Evolutionary conservation across 1,284 basidiomycete species (phyloP), one percentile per base, ranked within the genome.

Genomic region (Ceratobasidium sp.): DNA sequence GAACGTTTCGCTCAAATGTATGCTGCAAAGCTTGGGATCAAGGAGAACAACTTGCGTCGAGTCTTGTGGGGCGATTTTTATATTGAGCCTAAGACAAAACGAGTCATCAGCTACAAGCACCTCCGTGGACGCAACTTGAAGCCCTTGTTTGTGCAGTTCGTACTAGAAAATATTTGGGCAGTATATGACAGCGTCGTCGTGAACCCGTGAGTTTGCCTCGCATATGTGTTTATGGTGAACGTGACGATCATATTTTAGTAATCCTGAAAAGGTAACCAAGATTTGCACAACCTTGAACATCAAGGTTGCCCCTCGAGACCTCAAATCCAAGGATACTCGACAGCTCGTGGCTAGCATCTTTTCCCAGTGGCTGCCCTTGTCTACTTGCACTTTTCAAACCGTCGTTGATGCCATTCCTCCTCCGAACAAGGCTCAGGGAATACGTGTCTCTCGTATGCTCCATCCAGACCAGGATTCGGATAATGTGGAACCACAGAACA

Each of bases 61-160:
- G 94, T 96, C 6, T 84, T 99, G 1, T 99, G 97, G 97, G 97
- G 97, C 0, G 96, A 99, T 80, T 99, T 92, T 81, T 99, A 93
- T 82, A 85, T 99, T 72, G 97, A 99, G 79, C 94, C 97, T 0
- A 99, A 98, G 84, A 92, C 92, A 61, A 99, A 98, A 82, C 87
- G 90, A 74, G 93, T 98, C 26, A 91, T 99, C 78, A 93, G 91
- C 76, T 86, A 95, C 79, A 97, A 97, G 81, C 93, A 96, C 80
- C 86, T 97, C 72, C 89, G 88, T 74, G 94, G 94, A 21, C 88
- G 95, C 28, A 85, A 87, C 36, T 82, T 99, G 78, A 99, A 98
- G 83, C 95, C 96, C n/a, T 85, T 99, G 61, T 99, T 99, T 79
- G 97, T 98, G 3, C 96, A 98, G 81, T 98, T 99, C 77, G 91